phyloP scores from a whole-genome alignment of 495 filamentous ascomycete genomes.

The Aspergillus haitiensis region DNA sequence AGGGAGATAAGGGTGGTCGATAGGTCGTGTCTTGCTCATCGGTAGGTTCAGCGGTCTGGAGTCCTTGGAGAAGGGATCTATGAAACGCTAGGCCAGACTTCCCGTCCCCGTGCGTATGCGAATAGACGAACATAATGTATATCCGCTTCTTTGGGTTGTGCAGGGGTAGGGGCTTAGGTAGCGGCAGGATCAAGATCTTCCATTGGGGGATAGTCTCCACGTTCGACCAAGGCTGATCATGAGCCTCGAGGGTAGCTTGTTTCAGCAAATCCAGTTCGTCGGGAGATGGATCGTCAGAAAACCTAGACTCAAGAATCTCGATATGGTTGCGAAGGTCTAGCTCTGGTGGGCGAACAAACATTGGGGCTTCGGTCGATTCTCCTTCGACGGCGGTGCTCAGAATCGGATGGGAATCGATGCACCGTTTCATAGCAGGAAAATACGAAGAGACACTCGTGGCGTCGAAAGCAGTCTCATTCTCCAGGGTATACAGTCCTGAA shows the following conservation, averaged over 20 bases:
- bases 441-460: slow-evolving; percentile 8
- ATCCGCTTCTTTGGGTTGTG: slow-evolving; percentile 3
- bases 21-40: slow-evolving; percentile 6
- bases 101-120: slow-evolving; percentile 24
- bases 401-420: slow-evolving; percentile 20
- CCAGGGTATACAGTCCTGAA: no score
- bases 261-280: slow-evolving; percentile 14
- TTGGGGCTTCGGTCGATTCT: slow-evolving; percentile 13
- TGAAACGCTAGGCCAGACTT: slow-evolving; percentile 23
- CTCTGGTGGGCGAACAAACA: slow-evolving; percentile 10
- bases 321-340: slow-evolving; percentile 20
- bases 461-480: slow-evolving; percentile 6
- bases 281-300: neutral
- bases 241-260: slow-evolving; percentile 9
- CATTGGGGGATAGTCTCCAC: slow-evolving; percentile 21
- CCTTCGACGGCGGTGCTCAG: slow-evolving; percentile 19
- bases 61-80: slow-evolving; percentile 19
- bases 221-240: slow-evolving; percentile 17
- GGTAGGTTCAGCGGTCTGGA: neutral
- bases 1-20: slow-evolving; percentile 7
- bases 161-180: slow-evolving; percentile 6
- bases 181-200: slow-evolving; percentile 20
- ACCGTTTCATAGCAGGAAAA: slow-evolving; percentile 23
- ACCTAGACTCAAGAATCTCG: slow-evolving; percentile 6
- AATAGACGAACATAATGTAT: slow-evolving; percentile 22